phyloP scores from a whole-genome alignment of 1,139 yeast genomes.

The Magnusiomyces paraingens region DNA sequence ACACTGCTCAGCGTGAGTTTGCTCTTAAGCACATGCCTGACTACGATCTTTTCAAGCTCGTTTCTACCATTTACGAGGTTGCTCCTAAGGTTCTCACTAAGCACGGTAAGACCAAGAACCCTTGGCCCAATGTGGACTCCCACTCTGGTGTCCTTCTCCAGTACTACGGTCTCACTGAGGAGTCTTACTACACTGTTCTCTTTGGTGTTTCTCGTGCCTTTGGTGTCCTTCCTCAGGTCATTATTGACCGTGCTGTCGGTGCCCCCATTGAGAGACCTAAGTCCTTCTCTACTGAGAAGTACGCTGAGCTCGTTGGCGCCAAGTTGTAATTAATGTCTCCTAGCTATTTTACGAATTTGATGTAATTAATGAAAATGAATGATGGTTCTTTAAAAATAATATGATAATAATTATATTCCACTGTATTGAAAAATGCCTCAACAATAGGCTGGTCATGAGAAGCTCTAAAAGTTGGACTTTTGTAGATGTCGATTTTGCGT shows the following conservation, averaged over 20 bases:
- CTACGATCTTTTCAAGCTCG: constrained; percentile 89
- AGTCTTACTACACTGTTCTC: constrained; percentile 51
- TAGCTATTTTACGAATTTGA: neutral
- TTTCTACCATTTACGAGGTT: constrained; percentile 52
- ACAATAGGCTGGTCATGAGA: too few species aligned
- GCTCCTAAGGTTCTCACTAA: constrained; percentile 50
- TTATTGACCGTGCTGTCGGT: constrained; percentile 55
- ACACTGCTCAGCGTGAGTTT: constrained; percentile 96
- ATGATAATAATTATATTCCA: too few species aligned
- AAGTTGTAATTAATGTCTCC: constrained; percentile 25
- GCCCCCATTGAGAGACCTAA: constrained; percentile 60
- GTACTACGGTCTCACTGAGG: constrained; percentile 52
- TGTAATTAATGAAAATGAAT: too few species aligned
- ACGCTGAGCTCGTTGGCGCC: constrained; percentile 40
- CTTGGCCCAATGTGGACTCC: constrained; percentile 59
- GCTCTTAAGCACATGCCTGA: constrained; percentile 98
- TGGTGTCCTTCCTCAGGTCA: constrained; percentile 52
- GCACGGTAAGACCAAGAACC: constrained; percentile 61
- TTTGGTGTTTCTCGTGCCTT: constrained; percentile 55
- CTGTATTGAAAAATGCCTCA: too few species aligned
- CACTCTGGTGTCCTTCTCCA: constrained; percentile 51
- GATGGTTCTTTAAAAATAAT: too few species aligned
- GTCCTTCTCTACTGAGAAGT: constrained; percentile 43
- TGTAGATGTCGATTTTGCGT: too few species aligned
- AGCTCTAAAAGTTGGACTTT: too few species aligned